phyloP scores from a whole-genome alignment of 768 basidiomycete genomes.

The Pleurotus citrinopileatus region DNA sequence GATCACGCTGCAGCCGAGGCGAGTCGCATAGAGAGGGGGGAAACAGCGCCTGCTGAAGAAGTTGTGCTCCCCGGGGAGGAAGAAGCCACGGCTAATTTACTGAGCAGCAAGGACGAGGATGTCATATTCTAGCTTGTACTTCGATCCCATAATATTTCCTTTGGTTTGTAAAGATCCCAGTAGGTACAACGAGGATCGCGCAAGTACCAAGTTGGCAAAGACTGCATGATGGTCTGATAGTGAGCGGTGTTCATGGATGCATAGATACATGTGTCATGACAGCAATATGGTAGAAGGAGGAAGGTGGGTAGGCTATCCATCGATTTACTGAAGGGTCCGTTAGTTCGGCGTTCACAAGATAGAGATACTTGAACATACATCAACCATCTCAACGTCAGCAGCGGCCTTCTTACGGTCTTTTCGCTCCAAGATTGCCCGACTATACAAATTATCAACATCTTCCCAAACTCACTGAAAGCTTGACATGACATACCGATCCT shows the following conservation, averaged over 20 bases:
- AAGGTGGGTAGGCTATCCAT: conserved; percentile 18
- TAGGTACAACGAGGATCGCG: neutral
- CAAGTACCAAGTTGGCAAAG: neutral
- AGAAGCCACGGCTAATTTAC: conserved; percentile 45
- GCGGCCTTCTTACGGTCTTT: conserved; percentile 74
- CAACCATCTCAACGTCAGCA: conserved; percentile 72
- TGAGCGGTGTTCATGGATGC: conserved; percentile 26
- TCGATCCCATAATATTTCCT: no score
- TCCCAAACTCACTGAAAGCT: neutral
- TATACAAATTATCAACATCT: conserved; percentile 22
- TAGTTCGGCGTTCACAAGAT: neutral
- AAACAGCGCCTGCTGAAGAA: neutral
- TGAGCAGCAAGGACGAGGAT: conserved; percentile 88
- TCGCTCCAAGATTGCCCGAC: conserved; percentile 84
- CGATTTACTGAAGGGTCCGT: conserved; percentile 33
- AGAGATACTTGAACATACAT: conserved; percentile 47
- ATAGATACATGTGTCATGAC: conserved; percentile 70
- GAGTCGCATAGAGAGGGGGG: conserved; percentile 18
- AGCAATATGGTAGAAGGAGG: conserved; percentile 19
- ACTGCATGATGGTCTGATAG: neutral
- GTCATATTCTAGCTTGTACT: conserved; percentile 73
- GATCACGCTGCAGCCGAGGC: conserved; percentile 51
- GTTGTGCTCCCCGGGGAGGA: conserved; percentile 19
- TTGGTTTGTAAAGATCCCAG: no score
- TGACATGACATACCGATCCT: conserved; percentile 62